Percentiles rank a stretch among this genome's conserved stretches.
Evolutionary conservation across 2,329 filamentous ascomycete species (phyloP).

Genomic region (Aureobasidium leucospermi): DNA sequence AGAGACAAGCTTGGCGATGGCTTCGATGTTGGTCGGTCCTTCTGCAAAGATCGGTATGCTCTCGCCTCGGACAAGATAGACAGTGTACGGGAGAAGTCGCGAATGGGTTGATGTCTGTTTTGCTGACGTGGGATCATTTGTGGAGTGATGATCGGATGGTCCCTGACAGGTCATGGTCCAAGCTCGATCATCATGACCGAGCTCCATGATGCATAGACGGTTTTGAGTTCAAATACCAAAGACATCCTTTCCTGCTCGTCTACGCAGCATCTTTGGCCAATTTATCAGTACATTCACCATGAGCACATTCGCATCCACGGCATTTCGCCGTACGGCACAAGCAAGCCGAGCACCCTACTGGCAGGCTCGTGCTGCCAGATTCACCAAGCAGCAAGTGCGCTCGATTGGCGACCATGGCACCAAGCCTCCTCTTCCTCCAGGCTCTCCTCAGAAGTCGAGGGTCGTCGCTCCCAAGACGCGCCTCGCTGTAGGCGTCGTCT

Average conservation of each 20-base stretch:
- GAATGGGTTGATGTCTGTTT: too few relatives aligned
- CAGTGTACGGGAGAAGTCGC: too few relatives aligned
- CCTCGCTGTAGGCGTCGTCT: conserved; percentile 41
- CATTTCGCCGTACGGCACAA: conserved; percentile 10
- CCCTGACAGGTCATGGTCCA: conserved; percentile 1
- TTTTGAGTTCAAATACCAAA: neutral
- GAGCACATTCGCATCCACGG: conserved; percentile 11
- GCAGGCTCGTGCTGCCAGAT: conserved; percentile 5
- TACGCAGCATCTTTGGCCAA: neutral
- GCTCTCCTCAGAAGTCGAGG: conserved; percentile 16
- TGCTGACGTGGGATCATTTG: neutral
- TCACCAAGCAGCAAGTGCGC: conserved; percentile 7
- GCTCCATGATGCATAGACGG: conserved; percentile 5
- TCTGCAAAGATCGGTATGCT: neutral
- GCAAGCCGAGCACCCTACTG: conserved; percentile 6
- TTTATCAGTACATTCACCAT: neutral
- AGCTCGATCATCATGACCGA: neutral
- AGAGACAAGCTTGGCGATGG: neutral
- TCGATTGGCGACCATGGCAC: conserved; percentile 13
- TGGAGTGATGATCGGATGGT: neutral
- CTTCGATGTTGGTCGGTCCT: neutral
- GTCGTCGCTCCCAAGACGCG: conserved; percentile 35
- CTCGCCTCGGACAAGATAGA: neutral
- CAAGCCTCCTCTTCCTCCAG: conserved; percentile 11
- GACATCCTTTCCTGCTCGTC: neutral